Evolutionary conservation across 1,139 yeast genomes (phyloP).

Genomic region (Kluyveromyces sp.): DNA sequence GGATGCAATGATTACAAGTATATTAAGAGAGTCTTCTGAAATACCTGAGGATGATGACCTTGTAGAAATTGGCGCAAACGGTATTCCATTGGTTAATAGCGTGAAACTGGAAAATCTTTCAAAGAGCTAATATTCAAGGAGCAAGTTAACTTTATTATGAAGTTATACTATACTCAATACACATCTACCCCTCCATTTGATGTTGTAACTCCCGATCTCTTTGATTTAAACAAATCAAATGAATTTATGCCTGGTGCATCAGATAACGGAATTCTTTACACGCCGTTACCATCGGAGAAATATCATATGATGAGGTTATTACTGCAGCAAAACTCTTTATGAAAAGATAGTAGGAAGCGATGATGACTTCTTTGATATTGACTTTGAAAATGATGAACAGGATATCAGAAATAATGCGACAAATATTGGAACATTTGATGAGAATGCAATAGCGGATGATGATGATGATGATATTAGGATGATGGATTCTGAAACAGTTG

Average conservation of each 20-base stretch:
- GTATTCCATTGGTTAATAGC: slow-evolving; percentile 66
- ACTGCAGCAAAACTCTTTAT: slow-evolving; percentile 75
- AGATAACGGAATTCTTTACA: slow-evolving; percentile 48
- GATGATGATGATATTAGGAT: slow-evolving; percentile 17
- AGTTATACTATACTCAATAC: slow-evolving; percentile 71
- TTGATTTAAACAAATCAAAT: slow-evolving; percentile 27
- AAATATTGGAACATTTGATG: slow-evolving; percentile 12
- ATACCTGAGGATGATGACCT: slow-evolving; percentile 47
- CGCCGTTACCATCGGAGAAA: slow-evolving; percentile 73
- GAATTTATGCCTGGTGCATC: slow-evolving; percentile 27
- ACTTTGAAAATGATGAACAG: slow-evolving; percentile 86
- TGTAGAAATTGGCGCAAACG: slow-evolving; percentile 52
- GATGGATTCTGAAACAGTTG: slow-evolving; percentile 38
- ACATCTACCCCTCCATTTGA: slow-evolving; percentile 50
- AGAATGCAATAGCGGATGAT: slow-evolving; percentile 28
- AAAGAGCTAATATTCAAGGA: slow-evolving; percentile 78
- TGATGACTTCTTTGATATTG: slow-evolving; percentile 92
- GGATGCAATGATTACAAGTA: slow-evolving; percentile 67
- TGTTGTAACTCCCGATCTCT: slow-evolving; percentile 35
- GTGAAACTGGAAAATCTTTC: slow-evolving; percentile 75
- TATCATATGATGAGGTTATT: slow-evolving; percentile 84
- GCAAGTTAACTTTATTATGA: slow-evolving; percentile 67
- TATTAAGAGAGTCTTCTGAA: slow-evolving; percentile 68
- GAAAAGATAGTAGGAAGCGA: slow-evolving; percentile 79
- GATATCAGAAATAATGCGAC: slow-evolving; percentile 6